Evolutionary conservation across 176 grass and related monocot species (phyloP).

Genomic region (Carex parvula): DNA sequence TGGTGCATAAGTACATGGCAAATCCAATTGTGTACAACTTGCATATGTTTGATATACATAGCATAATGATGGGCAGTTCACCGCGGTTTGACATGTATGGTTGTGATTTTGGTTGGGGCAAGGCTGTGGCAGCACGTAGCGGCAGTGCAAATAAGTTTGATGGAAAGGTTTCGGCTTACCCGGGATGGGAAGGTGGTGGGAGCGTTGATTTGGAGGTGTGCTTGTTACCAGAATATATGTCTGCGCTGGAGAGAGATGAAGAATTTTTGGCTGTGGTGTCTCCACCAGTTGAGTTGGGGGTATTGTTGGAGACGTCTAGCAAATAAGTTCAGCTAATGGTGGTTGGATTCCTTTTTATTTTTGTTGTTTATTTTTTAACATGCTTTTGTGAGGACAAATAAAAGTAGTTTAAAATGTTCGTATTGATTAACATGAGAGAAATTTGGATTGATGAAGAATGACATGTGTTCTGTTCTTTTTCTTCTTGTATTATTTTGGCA

Average conservation of each 20-base stretch:
- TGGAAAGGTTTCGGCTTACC: constrained; percentile 46
- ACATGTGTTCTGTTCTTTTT: no score
- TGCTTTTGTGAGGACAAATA: not conserved
- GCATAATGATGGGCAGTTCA: constrained; percentile 54
- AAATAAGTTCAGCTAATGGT: not conserved
- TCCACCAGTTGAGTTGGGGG: constrained; percentile 1
- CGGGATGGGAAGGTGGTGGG: constrained; percentile 35
- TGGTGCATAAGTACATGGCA: constrained; percentile 33
- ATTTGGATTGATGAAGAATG: not conserved
- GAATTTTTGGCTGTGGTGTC: constrained; percentile 50
- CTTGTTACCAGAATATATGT: constrained; percentile 45
- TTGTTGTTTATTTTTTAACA: not conserved
- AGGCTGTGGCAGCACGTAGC: constrained; percentile 45
- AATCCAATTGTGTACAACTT: constrained; percentile 18
- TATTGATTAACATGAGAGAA: not conserved
- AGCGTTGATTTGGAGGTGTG: constrained; percentile 51
- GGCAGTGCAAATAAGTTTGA: constrained; percentile 61
- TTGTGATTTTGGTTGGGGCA: constrained; percentile 71
- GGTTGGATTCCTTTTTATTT: not conserved
- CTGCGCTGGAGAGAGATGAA: constrained; percentile 37
- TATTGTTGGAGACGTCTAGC: not conserved
- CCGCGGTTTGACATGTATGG: constrained; percentile 61
- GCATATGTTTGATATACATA: constrained; percentile 18
- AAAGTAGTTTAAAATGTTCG: not conserved
- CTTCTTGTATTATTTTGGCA: no score